Base-by-base conservation (phyloP, 2,329 filamentous ascomycete species). In the Lasiodiplodia sp. region DNA sequence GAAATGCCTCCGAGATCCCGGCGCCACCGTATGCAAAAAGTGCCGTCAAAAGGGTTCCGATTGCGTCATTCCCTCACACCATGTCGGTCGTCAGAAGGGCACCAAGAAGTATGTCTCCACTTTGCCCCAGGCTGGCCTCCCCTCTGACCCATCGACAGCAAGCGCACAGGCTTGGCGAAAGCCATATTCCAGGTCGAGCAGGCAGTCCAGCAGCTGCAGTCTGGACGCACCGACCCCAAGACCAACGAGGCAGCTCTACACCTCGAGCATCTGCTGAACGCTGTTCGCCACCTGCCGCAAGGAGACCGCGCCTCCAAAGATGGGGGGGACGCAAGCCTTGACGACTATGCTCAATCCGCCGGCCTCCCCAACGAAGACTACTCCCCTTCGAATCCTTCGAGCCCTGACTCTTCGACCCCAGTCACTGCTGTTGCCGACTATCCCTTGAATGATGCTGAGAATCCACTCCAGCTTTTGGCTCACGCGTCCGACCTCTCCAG, bases 101-200 rank as follows among this genome's bases (percentile, higher is more conserved):
- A 90, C 92, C 70, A 93, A 92, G 78, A 93, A 93, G 91, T 91
- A 79, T 79, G 83, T 72, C 57, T 51, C 23, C 56, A 66, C 53
- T 16, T n/a, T 34, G 7, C 37, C 44, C 44, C 18, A 21, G 14
- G 55, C 14, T 47, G 53, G 31, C 16, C 23, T 28, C 58, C 72
- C 75, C 44, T 73, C 69, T 68, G 57, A 38, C 65, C 37, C 18
- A 2, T 66, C 12, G 49, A 18, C 71, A 92, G 91, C 78, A 93
- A 93, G 78, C 87, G 91, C 51, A 90, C 89, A 18, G 91, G 91
- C 0, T 80, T 93, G 37, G 91, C 92, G 71, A 93, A 92, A 79
- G 91, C 91, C 3, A 85, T 93, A 23, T 88, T 88, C 74, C 90
- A 92, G 75, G 90, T 93, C 70, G 90, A 92, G 74, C 88, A 92